phyloP scores from a whole-genome alignment of 2,329 filamentous ascomycete genomes.

The Fusarium xylarioides region DNA sequence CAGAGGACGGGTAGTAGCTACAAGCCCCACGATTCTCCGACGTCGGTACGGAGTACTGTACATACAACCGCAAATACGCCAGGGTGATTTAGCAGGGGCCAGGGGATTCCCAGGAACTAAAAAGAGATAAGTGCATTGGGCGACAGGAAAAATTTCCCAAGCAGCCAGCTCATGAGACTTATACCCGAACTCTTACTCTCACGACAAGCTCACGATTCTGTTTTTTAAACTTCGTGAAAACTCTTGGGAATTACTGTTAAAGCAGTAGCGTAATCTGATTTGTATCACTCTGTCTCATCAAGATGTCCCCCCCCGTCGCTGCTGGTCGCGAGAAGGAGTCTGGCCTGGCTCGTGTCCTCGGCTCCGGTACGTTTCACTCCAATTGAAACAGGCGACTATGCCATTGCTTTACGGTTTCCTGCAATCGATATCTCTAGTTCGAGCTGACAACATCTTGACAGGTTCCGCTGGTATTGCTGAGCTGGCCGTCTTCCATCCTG shows the following conservation, averaged over 20 bases:
- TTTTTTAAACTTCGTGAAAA: slow-evolving; percentile 4
- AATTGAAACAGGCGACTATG: slow-evolving; percentile 13
- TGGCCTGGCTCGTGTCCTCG: slow-evolving; percentile 84
- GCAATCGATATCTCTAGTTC: neutral
- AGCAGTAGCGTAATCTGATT: slow-evolving; percentile 5
- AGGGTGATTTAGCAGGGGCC: slow-evolving; percentile 31
- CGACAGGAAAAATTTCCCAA: slow-evolving; percentile 41
- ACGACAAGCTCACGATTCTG: slow-evolving; percentile 23
- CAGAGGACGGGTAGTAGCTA: too few relatives aligned
- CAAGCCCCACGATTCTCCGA: slow-evolving; percentile 33
- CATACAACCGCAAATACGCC: slow-evolving; percentile 26
- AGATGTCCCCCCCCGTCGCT: slow-evolving; percentile 68
- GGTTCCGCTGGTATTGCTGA: slow-evolving; percentile 94
- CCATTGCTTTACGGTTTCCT: neutral
- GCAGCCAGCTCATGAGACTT: slow-evolving; percentile 17
- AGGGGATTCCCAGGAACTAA: slow-evolving; percentile 14
- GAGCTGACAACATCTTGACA: slow-evolving; percentile 52
- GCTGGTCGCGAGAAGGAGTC: slow-evolving; percentile 78
- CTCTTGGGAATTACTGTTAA: neutral
- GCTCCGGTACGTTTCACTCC: slow-evolving; percentile 73
- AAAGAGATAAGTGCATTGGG: slow-evolving; percentile 32
- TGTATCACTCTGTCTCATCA: neutral
- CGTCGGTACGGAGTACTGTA: slow-evolving; percentile 31
- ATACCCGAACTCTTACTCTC: slow-evolving; percentile 12
- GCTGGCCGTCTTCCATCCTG: slow-evolving; percentile 90